Conservation (phyloP, 257 asterid genomes). For the Dorcoceras hygrometricum region DNA sequence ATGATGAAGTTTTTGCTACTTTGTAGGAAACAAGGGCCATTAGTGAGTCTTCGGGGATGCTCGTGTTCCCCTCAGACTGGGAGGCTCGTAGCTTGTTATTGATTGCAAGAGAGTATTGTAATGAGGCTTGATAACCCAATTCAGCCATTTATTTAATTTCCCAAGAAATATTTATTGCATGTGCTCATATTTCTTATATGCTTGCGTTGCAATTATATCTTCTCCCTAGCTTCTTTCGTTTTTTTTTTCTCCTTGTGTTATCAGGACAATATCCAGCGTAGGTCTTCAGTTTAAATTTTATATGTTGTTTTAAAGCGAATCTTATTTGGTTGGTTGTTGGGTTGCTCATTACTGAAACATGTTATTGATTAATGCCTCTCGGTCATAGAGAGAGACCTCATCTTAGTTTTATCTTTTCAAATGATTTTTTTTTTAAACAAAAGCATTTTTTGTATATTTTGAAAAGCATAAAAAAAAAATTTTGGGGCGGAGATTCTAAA, state of each 20-base stretch:
- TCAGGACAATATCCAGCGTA: not conserved
- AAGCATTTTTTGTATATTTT: too few relatives aligned
- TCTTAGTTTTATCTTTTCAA: too few relatives aligned
- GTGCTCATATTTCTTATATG: constrained; percentile 15
- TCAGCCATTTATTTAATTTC: not conserved
- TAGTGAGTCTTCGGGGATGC: constrained; percentile 49
- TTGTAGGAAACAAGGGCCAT: constrained; percentile 72
- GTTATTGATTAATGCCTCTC: not conserved
- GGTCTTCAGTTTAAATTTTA: not conserved
- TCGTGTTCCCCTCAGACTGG: constrained; percentile 56
- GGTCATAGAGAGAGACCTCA: not conserved
- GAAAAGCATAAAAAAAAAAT: too few relatives aligned
- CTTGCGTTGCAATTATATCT: not conserved
- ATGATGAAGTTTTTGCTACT: constrained; percentile 12
- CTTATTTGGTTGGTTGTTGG: not conserved
- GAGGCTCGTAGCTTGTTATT: constrained; percentile 41
- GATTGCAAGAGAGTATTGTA: constrained; percentile 26
- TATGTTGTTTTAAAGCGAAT: not conserved
- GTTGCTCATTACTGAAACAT: not conserved
- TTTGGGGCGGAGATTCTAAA: too few relatives aligned
- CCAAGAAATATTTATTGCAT: not conserved
- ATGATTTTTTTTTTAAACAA: too few relatives aligned
- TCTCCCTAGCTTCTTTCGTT: not conserved
- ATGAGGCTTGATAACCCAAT: constrained; percentile 23
- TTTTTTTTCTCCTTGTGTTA: not conserved